Conservation (phyloP, 441 rosid genomes). For the Adansonia gregorii region DNA sequence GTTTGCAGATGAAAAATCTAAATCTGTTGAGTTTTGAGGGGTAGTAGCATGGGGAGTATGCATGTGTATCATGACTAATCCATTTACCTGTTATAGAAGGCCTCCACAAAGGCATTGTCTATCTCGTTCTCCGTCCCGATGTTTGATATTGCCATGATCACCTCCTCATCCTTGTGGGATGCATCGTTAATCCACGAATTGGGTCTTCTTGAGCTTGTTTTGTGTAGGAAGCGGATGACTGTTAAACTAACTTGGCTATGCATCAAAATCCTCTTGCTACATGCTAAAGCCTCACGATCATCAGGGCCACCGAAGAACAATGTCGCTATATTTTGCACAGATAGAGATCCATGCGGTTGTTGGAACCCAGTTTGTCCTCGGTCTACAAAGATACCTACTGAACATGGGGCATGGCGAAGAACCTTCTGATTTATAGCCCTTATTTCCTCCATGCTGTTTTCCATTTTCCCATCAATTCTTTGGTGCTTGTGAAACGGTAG, state of each 20-base stretch:
- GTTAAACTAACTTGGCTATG: constrained; percentile 58
- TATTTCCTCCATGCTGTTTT: constrained; percentile 62
- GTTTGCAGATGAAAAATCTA: background rate
- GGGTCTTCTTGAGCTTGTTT: constrained; percentile 16
- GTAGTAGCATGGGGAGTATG: too few species aligned
- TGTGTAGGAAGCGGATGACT: constrained; percentile 54
- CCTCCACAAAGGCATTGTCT: constrained; percentile 57
- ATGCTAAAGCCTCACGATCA: constrained; percentile 89
- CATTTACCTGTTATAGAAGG: constrained; percentile 57
- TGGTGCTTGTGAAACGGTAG: constrained; percentile 92
- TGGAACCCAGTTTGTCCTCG: constrained; percentile 75
- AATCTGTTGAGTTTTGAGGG: too few species aligned
- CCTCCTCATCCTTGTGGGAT: constrained; percentile 39
- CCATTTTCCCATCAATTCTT: constrained; percentile 73
- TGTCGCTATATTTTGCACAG: constrained; percentile 59
- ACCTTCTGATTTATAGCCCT: constrained; percentile 72
- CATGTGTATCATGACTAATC: too few species aligned
- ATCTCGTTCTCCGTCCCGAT: constrained; percentile 45
- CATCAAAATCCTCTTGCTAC: constrained; percentile 53
- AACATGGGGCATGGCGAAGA: constrained; percentile 77
- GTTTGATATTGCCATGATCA: constrained; percentile 52
- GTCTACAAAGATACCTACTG: constrained; percentile 74
- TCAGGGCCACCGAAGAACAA: constrained; percentile 88
- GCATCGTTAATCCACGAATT: constrained; percentile 29
- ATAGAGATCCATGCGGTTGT: constrained; percentile 49